phyloP scores from a whole-genome alignment of 495 filamentous ascomycete species.

The Tuber brumale region DNA sequence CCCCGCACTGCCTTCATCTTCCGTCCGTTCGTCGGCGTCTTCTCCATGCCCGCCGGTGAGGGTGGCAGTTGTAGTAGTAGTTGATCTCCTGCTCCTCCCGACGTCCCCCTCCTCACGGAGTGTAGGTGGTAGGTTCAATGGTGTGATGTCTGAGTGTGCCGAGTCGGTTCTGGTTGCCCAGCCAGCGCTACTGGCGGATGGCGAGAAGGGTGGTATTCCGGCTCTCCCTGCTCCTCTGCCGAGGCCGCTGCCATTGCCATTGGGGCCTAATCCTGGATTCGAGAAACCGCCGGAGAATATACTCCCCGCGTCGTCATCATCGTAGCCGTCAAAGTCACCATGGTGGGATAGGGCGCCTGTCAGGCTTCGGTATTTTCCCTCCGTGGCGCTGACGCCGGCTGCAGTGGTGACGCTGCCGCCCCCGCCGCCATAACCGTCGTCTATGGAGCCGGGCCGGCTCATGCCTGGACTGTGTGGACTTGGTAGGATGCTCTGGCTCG shows the following conservation, averaged over 20 bases:
- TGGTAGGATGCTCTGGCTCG: slow-evolving; percentile 41
- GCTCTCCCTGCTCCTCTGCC: slow-evolving; percentile 26
- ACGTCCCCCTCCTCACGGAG: slow-evolving; percentile 14
- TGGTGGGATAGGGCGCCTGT: slow-evolving; percentile 31
- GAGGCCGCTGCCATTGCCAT: slow-evolving; percentile 9
- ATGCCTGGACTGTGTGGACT: slow-evolving; percentile 37
- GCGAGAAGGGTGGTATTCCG: slow-evolving; percentile 36
- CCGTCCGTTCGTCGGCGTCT: background rate
- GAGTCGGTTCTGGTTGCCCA: slow-evolving; percentile 25
- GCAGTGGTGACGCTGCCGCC: slow-evolving; percentile 11
- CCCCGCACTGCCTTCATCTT: background rate
- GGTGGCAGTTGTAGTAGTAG: background rate
- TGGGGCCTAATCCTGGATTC: slow-evolving; percentile 24
- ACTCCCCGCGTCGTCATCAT: slow-evolving; percentile 40
- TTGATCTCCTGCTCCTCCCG: background rate
- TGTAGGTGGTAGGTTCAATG: slow-evolving; percentile 17
- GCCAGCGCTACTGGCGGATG: slow-evolving; percentile 31
- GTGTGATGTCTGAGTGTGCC: slow-evolving; percentile 22
- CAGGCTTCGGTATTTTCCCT: slow-evolving; percentile 39
- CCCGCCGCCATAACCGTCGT: slow-evolving; percentile 4
- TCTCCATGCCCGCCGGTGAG: background rate
- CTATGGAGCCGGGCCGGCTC: slow-evolving; percentile 31
- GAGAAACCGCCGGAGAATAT: slow-evolving; percentile 42
- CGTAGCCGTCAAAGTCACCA: slow-evolving; percentile 37
- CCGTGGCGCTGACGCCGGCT: slow-evolving; percentile 14